phyloP scores from a whole-genome alignment of 495 filamentous ascomycete genomes.

The Neurospora hispaniola region DNA sequence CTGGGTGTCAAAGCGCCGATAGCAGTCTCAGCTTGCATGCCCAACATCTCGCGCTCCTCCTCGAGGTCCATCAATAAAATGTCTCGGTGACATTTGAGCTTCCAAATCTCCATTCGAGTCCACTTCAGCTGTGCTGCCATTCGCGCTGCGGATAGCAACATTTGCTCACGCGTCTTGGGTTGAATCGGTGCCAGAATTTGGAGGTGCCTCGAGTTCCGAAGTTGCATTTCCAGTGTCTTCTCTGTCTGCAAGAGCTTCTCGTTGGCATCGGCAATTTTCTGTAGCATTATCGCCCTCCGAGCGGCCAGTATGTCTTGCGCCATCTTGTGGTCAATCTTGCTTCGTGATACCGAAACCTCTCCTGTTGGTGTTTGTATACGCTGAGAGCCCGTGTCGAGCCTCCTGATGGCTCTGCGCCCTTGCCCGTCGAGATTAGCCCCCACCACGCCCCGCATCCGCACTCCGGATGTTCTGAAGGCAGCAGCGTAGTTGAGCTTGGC shows the following conservation, averaged over 20 bases:
- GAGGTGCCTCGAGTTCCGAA: constrained; percentile 88
- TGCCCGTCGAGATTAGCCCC: constrained; percentile 80
- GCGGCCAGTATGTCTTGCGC: constrained; percentile 72
- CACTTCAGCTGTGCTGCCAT: constrained; percentile 87
- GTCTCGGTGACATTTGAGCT: constrained; percentile 79
- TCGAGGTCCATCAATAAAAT: constrained; percentile 77
- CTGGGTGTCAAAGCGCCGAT: constrained; percentile 7
- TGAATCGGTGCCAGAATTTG: constrained; percentile 83
- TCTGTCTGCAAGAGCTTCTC: constrained; percentile 65
- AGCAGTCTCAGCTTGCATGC: constrained; percentile 18
- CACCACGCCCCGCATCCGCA: constrained; percentile 78
- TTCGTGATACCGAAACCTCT: constrained; percentile 55
- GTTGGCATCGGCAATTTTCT: constrained; percentile 75
- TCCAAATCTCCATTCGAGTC: constrained; percentile 89
- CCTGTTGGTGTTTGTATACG: constrained; percentile 58
- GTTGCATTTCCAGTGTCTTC: constrained; percentile 66
- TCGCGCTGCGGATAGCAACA: constrained; percentile 72
- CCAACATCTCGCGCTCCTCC: constrained; percentile 49
- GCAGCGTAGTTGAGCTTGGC: constrained; percentile 94
- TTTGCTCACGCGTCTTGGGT: constrained; percentile 71
- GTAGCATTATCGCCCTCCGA: constrained; percentile 66
- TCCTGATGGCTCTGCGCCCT: constrained; percentile 57
- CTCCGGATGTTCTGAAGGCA: constrained; percentile 84
- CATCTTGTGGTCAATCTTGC: constrained; percentile 68
- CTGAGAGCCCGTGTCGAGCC: constrained; percentile 47